A percentile compares a stretch with the other conserved stretches of the same genome.
Conservation (phyloP, 345 rosid genomes). For the Bretschneidera sinensis region DNA sequence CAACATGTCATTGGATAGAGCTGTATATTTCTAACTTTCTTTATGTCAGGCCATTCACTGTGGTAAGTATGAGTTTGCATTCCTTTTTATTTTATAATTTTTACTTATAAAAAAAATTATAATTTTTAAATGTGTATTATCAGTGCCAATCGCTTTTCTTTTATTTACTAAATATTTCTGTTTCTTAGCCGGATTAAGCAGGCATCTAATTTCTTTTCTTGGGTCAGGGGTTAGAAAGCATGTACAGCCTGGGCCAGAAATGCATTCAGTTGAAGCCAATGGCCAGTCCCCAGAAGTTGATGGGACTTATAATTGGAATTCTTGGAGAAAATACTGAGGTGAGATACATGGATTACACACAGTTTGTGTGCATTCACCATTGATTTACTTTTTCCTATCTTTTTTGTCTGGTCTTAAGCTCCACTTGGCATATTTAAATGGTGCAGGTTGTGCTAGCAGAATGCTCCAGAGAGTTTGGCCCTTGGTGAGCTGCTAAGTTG, state of each 20-base stretch:
- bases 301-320: constrained; percentile 66
- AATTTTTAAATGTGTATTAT: constrained; percentile 1
- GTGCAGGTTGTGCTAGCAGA: constrained; percentile 87
- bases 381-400: neutral
- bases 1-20: constrained; percentile 80
- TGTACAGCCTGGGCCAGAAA: constrained; percentile 81
- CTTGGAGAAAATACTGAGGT: constrained; percentile 93
- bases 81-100: neutral
- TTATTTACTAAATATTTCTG: neutral
- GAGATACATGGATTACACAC: constrained; percentile 15
- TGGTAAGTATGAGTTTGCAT: constrained; percentile 37
- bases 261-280: constrained; percentile 70
- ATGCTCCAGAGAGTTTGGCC: constrained; percentile 88
- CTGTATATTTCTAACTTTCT: constrained; percentile 73
- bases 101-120: constrained; percentile 2
- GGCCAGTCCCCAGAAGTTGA: constrained; percentile 60
- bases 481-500: constrained; percentile 59
- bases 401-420: neutral
- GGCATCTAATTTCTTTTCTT: constrained; percentile 14
- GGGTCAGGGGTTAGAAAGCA: constrained; percentile 81
- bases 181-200: constrained; percentile 8
- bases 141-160: constrained; percentile 6
- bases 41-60: constrained; percentile 82
- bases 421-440: constrained; percentile 14
- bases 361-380: neutral